Base-by-base conservation (phyloP, 2,329 filamentous ascomycete species). In the Pestalotiopsis sp. region DNA sequence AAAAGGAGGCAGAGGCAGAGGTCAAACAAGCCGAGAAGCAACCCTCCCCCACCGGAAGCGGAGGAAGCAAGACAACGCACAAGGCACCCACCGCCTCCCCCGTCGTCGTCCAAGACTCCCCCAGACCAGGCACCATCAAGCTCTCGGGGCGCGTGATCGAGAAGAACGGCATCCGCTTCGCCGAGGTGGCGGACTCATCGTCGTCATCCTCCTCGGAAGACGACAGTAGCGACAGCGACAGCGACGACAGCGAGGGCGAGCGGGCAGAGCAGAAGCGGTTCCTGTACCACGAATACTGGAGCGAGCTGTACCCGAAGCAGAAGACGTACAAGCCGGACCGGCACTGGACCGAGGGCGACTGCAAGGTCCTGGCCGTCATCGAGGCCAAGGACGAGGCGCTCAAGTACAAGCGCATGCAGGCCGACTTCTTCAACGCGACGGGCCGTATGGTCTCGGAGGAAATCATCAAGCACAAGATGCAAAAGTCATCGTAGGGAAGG, bases 401-500 rank as follows among this genome's bases (percentile, higher is more conserved):
- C 63, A 75, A 73, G 69, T 77, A 73, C 72, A 58, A 73, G 11
- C 20, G 73, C 23, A 71, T 78, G 49, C 70, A 74, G 65, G 70
- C 72, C n/a, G 74, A 76, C 2, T 78, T 79, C 69, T 70, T 67
- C 49, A 77, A 77, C 69, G 68, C 73, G 25, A 77, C 76, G 1
- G 76, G 76, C 4, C 71, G 73, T 52, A 72, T 72, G 71, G 62
- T 78, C 7, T 65, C 72, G 1, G 31, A 57, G 0, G 65, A 72
- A 27, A n/a, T 78, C 9, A 67, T 79, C 12, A n/a, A 68, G 70
- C 68, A 69, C 11, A 77, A 78, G 73, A 73, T 78, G 52, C 70
- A 49, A 23, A 69, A 61, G 39, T 36, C 14, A 13, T 25, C n/a
- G 36, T 62, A 31, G 20, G 56, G 56, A n/a, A 59, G 17, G 17